phyloP scores from a whole-genome alignment of 2,329 filamentous ascomycete genomes.

The Exophiala alcalophila region DNA sequence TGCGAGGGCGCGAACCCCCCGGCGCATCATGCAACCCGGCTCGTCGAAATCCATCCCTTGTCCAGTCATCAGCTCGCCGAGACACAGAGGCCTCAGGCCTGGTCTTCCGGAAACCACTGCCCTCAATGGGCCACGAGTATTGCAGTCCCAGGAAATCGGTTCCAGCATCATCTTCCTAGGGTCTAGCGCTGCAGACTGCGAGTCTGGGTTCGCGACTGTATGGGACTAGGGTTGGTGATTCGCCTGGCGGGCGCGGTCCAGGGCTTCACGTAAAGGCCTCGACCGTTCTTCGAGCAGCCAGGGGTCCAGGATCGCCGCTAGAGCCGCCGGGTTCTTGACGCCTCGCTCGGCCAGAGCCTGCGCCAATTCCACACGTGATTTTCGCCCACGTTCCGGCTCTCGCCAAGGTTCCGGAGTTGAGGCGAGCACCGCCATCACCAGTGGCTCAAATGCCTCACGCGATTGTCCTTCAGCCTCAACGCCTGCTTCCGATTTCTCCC shows the following conservation, averaged over 20 bases:
- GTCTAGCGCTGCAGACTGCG: too few species aligned
- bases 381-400: conserved; percentile 22
- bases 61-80: too few species aligned
- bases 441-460: conserved; percentile 26
- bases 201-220: too few species aligned
- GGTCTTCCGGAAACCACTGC: too few species aligned
- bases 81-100: too few species aligned
- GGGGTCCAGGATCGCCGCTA: conserved; percentile 30
- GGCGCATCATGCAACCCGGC: too few species aligned
- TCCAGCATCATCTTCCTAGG: too few species aligned
- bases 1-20: too few species aligned
- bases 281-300: conserved; percentile 44
- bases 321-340: conserved; percentile 9
- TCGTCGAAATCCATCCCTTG: too few species aligned
- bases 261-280: conserved; percentile 30
- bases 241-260: conserved; percentile 18
- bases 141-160: too few species aligned
- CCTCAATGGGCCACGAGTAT: too few species aligned
- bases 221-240: conserved; percentile 1
- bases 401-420: conserved; percentile 16
- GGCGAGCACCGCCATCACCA: conserved; percentile 22
- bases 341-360: conserved; percentile 18
- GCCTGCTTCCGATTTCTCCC: conserved; percentile 7
- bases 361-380: conserved; percentile 26
- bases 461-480: conserved; percentile 7